These are phyloP conservation scores for Scedosporium apiospermum DNA, from an alignment of 2,329 filamentous ascomycete genomes.

Conservation along the genomic window DNA sequence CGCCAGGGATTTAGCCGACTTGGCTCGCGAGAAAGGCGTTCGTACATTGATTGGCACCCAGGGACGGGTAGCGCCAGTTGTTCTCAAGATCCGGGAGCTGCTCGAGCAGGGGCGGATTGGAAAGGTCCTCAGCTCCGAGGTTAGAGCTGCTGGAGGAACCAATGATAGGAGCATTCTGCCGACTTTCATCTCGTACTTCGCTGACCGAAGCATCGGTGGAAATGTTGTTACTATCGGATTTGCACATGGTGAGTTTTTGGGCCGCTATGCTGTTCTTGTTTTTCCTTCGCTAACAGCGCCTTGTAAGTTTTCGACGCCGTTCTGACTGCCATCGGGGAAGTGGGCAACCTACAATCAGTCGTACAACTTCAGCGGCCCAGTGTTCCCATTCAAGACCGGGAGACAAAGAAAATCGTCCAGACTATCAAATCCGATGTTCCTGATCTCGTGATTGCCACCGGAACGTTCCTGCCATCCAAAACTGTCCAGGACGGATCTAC, in stretches of 20 bases:
- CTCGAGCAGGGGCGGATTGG: constrained; percentile 37
- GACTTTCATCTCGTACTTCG: constrained; percentile 34
- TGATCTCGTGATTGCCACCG: constrained; percentile 28
- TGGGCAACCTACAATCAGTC: background rate
- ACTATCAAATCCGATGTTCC: constrained; percentile 30
- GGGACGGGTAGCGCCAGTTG: constrained; percentile 31
- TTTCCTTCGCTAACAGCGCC: background rate
- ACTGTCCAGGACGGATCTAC: constrained; percentile 24
- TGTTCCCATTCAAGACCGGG: constrained; percentile 22
- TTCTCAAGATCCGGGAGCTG: constrained; percentile 28
- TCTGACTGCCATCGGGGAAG: background rate
- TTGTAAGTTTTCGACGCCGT: constrained; percentile 1
- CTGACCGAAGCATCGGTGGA: constrained; percentile 35
- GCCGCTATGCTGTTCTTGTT: constrained; percentile 13
- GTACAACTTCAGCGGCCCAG: constrained; percentile 28
- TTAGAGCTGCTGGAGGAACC: constrained; percentile 27
- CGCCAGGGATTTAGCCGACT: constrained; percentile 29
- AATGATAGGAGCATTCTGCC: constrained; percentile 21
- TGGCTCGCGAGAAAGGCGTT: constrained; percentile 21
- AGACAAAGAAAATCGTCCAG: constrained; percentile 20
- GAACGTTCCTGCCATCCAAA: constrained; percentile 20
- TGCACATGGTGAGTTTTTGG: constrained; percentile 32
- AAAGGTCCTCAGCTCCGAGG: constrained; percentile 40
- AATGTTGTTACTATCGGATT: constrained; percentile 32
- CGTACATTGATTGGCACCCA: constrained; percentile 41